These are phyloP conservation scores for Phialocephala subalpina DNA, from an alignment of 2,329 filamentous ascomycete genomes.

Conservation along the genomic window DNA sequence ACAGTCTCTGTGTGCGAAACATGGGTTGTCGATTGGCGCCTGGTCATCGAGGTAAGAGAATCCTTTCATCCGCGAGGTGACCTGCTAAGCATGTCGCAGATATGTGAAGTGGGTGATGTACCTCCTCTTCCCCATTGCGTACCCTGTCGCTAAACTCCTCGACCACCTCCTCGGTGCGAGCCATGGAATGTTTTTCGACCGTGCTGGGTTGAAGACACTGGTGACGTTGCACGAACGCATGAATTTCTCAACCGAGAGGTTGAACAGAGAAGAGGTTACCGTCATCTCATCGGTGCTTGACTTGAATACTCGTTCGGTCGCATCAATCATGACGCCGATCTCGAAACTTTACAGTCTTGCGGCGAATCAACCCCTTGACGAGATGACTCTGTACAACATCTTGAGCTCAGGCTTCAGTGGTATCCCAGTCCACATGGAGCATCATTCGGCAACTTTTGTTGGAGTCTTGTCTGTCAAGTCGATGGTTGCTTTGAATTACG, in stretches of 20 bases:
- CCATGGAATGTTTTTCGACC: conserved; percentile 95
- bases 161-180: conserved; percentile 91
- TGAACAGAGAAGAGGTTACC: conserved; percentile 95
- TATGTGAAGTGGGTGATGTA: conserved; percentile 86
- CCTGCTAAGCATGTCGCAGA: conserved; percentile 12
- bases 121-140: conserved; percentile 84
- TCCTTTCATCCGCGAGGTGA: background rate
- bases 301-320: conserved; percentile 90
- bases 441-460: conserved; percentile 84
- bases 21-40: conserved; percentile 90
- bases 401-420: conserved; percentile 90
- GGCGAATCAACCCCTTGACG: conserved; percentile 86
- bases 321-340: conserved; percentile 97
- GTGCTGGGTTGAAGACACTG: conserved; percentile 91
- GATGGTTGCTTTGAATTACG: conserved; percentile 94
- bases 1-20: conserved; percentile 93
- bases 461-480: conserved; percentile 98
- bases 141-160: conserved; percentile 92
- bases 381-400: conserved; percentile 90
- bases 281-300: conserved; percentile 96
- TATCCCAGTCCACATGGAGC: conserved; percentile 87
- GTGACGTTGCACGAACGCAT: conserved; percentile 76
- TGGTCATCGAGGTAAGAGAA: conserved; percentile 49
- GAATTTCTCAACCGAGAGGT: conserved; percentile 63
- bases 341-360: conserved; percentile 92